Conservation (phyloP, 108 stramenopile species). For the Chaetoceros muelleri region DNA sequence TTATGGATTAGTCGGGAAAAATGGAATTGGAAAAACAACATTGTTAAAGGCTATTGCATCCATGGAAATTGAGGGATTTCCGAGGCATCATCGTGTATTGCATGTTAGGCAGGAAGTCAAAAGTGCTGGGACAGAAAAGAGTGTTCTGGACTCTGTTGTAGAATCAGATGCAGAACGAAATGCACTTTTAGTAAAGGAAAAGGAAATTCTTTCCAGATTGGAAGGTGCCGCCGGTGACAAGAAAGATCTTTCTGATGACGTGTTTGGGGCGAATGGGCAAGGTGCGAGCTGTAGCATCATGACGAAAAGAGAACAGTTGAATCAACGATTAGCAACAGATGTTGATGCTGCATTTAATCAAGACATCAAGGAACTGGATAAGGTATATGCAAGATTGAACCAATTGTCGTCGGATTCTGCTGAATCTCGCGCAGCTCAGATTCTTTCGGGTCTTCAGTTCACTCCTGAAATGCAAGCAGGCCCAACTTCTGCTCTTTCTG, state of each 20-base stretch:
- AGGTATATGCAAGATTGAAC: slow-evolving; percentile 84
- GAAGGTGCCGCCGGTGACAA: slow-evolving; percentile 29
- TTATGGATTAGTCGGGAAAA: slow-evolving; percentile 89
- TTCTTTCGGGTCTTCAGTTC: slow-evolving; percentile 89
- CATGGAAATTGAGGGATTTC: slow-evolving; percentile 87
- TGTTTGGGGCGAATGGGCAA: slow-evolving; percentile 1
- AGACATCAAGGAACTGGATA: slow-evolving; percentile 67
- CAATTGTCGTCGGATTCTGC: slow-evolving; percentile 82
- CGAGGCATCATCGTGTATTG: slow-evolving; percentile 83
- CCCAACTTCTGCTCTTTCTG: slow-evolving; percentile 76
- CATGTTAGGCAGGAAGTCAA: slow-evolving; percentile 96
- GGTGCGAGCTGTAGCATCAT: background rate
- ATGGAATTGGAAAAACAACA: slow-evolving; percentile 88
- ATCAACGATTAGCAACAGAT: slow-evolving; percentile 25
- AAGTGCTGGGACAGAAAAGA: slow-evolving; percentile 54
- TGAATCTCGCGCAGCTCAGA: slow-evolving; percentile 77
- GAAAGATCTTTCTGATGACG: slow-evolving; percentile 6
- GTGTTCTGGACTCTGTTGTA: slow-evolving; percentile 90
- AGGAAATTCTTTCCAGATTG: slow-evolving; percentile 39
- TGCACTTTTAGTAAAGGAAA: slow-evolving; percentile 70
- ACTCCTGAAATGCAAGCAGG: slow-evolving; percentile 79
- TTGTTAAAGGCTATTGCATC: slow-evolving; percentile 91
- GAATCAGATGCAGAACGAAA: slow-evolving; percentile 88
- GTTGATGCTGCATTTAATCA: slow-evolving; percentile 36
- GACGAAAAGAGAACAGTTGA: slow-evolving; percentile 30